A percentile compares a stretch with the other conserved stretches of the same genome.
Evolutionary conservation across 176 grass and related monocot genomes (phyloP).

Genomic region (Cenchrus purpureus): DNA sequence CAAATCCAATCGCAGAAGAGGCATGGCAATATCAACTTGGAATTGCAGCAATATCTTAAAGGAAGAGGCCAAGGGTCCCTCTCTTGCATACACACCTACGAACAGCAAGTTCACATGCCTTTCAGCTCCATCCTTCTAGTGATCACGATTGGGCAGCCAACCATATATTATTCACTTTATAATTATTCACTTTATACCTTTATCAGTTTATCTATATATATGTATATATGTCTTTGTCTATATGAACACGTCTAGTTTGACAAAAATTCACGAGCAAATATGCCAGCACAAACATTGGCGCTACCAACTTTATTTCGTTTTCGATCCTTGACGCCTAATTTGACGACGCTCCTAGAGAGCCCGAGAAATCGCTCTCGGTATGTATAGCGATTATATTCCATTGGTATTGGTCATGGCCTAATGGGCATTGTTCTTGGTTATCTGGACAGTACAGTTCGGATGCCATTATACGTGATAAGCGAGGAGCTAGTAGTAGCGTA

Average conservation of each 20-base stretch:
- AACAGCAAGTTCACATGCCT: conserved; percentile 23
- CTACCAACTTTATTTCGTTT: conserved; percentile 43
- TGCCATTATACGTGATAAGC: conserved; percentile 17
- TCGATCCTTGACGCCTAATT: conserved; percentile 3
- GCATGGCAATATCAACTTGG: not conserved
- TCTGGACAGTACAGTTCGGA: not conserved
- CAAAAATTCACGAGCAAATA: not conserved
- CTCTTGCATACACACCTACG: not conserved
- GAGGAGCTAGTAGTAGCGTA: not conserved
- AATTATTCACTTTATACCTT: not conserved
- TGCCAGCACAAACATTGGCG: not conserved
- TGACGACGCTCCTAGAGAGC: not conserved
- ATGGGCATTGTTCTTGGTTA: conserved; percentile 9
- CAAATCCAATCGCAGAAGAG: not conserved
- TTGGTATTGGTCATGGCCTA: not conserved
- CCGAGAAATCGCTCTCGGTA: not conserved
- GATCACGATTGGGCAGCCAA: not conserved
- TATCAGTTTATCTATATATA: too few relatives aligned
- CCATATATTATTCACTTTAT: not conserved
- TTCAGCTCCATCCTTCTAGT: not conserved
- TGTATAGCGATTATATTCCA: not conserved
- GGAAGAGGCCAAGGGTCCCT: not conserved
- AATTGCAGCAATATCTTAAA: not conserved
- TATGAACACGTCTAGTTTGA: not conserved
- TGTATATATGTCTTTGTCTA: too few relatives aligned